Percentiles rank a stretch among this genome's conserved stretches.
These are phyloP conservation scores for Pelagophyceae sp. DNA, from an alignment of 352 stramenopile genomes.

Conservation along the genomic window DNA sequence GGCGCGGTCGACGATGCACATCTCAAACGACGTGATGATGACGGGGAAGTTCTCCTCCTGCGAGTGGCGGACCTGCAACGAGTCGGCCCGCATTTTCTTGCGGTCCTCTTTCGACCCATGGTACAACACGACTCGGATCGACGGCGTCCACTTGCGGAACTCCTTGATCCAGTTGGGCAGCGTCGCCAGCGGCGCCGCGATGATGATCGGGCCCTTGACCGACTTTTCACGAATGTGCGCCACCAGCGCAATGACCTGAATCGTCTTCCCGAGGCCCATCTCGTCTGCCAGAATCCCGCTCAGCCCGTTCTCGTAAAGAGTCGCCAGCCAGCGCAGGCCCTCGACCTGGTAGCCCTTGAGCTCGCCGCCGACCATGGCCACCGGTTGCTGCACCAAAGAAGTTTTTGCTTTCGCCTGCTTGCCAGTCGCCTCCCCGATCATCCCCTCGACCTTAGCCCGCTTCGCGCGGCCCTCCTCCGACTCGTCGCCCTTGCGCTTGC, in stretches of 20 bases:
- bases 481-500: constrained; percentile 15
- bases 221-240: constrained; percentile 83
- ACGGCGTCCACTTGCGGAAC: constrained; percentile 89
- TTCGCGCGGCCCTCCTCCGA: not conserved
- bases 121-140: constrained; percentile 84
- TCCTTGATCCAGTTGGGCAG: constrained; percentile 97
- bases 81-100: constrained; percentile 59
- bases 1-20: constrained; percentile 83
- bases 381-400: constrained; percentile 51
- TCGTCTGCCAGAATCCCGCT: constrained; percentile 80
- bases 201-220: constrained; percentile 91
- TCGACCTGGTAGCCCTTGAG: constrained; percentile 82
- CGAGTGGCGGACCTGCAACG: constrained; percentile 43
- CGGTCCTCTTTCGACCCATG: constrained; percentile 88
- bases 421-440: not conserved
- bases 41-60: constrained; percentile 75
- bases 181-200: constrained; percentile 94
- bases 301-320: constrained; percentile 91
- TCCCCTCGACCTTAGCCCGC: not conserved
- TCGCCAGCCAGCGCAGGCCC: constrained; percentile 90
- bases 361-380: constrained; percentile 59
- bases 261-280: constrained; percentile 87
- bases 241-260: constrained; percentile 79
- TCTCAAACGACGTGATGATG: constrained; percentile 94
- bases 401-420: not conserved